Evolutionary conservation across 805 yeast species (phyloP), one percentile per base, ranked within the genome.

Genomic region (Cyberlindnera mycetangii): DNA sequence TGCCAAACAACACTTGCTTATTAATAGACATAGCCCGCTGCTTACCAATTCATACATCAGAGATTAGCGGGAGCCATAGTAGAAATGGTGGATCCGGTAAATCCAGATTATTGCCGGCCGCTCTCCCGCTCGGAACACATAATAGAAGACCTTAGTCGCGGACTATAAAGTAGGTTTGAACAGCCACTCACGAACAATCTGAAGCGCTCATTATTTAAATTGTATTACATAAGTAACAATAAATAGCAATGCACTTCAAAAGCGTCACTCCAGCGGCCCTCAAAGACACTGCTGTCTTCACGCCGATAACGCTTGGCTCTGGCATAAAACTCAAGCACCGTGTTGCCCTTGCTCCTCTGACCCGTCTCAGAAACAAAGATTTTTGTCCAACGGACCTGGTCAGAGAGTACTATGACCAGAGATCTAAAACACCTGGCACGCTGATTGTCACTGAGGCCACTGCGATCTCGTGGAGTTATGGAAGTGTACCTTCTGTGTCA

Each of bases 401-500:
- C 48, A 57, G 62, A n/a, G 66, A 72, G 48, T 80, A 82, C 60
- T 84, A 83, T 55, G 67, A 58, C 20, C 78, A 78, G 53, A 69
- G 87, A 52, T 72, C 87, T 0, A 55, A 64, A 37, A 62, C 65
- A 45, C 74, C 76, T 17, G 89, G 89, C 17, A 73, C 85, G n/a
- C 61, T 84, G 50, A 50, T 82, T 25, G 73, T 79, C 51, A 65
- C 83, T 9, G 89, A 83, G 59, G 88, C 79, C 12, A 73, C 83
- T 1, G 70, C 69, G 53, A 70, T 71, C 14, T 64, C 78, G 11
- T 55, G 64, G 2, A 64, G 58, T 32, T 76, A 81, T 39, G 67
- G 75, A 17, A 36, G 41, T 37, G 67, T 75, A 17, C 69, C 66
- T 46, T 60, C 58, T 14, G 46, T 59, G 24, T 74, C 65, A 2